These are phyloP conservation scores for Dichomitus squalens DNA, from an alignment of 1,284 basidiomycete genomes.

Conservation along the genomic window DNA sequence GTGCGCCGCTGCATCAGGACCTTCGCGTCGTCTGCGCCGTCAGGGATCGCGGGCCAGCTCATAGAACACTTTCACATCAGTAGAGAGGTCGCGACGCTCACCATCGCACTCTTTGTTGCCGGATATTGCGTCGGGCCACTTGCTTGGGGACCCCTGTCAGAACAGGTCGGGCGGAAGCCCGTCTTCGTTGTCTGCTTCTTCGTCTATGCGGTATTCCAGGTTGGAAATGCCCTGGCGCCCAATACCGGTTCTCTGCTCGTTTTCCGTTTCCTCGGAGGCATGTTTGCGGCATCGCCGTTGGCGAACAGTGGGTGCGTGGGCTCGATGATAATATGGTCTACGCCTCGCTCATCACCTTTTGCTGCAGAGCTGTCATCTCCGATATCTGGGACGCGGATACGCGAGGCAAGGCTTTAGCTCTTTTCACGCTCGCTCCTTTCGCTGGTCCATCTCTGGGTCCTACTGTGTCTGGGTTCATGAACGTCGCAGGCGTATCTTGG, in stretches of 20 bases:
- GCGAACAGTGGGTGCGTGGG: constrained; percentile 33
- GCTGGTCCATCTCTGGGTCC: constrained; percentile 74
- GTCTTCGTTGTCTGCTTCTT: constrained; percentile 57
- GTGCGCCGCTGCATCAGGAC: constrained; percentile 40
- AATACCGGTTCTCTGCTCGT: constrained; percentile 34
- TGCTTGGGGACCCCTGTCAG: constrained; percentile 61
- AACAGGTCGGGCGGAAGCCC: constrained; percentile 60
- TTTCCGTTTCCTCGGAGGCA: constrained; percentile 36
- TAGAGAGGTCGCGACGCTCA: constrained; percentile 46
- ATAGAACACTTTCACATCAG: constrained; percentile 55
- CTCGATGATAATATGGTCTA: background rate
- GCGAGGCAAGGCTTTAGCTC: constrained; percentile 37
- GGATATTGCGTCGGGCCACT: constrained; percentile 59
- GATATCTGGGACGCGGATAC: constrained; percentile 40
- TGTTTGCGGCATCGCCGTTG: constrained; percentile 34
- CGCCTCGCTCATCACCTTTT: background rate
- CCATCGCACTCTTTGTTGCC: constrained; percentile 46
- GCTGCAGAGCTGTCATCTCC: constrained; percentile 33
- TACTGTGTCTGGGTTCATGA: constrained; percentile 61
- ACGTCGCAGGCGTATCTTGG: constrained; percentile 55
- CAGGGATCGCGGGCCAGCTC: constrained; percentile 49
- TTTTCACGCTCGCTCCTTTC: constrained; percentile 64
- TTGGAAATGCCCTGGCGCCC: constrained; percentile 33
- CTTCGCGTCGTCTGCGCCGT: constrained; percentile 63
- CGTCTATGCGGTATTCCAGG: constrained; percentile 33